Conservation (phyloP, 2,329 filamentous ascomycete species). For the Westerdykella aurantiaca region DNA sequence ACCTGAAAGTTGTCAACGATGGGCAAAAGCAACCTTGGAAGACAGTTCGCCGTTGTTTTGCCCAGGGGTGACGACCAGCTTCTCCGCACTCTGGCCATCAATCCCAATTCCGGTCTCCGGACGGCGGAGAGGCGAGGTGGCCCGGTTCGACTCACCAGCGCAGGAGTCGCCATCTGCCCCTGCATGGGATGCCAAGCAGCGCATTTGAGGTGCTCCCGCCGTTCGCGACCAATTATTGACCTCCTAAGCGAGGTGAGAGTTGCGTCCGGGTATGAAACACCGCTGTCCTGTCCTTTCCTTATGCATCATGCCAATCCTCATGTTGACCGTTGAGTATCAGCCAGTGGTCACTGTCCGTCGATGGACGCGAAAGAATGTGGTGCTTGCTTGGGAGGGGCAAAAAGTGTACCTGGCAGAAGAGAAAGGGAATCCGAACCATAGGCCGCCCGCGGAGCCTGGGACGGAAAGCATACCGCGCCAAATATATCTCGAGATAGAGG, state of each 20-base stretch:
- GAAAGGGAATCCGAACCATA: too few species aligned
- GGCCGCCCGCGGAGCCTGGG: background rate
- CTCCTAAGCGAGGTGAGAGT: background rate
- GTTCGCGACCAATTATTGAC: background rate
- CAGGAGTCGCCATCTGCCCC: too few species aligned
- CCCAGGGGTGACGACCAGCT: too few species aligned
- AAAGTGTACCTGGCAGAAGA: background rate
- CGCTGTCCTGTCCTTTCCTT: background rate
- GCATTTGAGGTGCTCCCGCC: background rate
- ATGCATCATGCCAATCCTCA: background rate
- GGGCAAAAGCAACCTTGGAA: too few species aligned
- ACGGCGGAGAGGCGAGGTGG: too few species aligned
- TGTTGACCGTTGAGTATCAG: background rate
- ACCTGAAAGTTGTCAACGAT: too few species aligned
- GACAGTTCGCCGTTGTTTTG: too few species aligned
- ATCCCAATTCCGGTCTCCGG: too few species aligned
- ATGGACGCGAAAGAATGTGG: background rate
- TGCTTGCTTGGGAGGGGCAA: background rate
- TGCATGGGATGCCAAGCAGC: background rate
- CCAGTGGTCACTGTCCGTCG: background rate
- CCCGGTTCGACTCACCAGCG: too few species aligned
- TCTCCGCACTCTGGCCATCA: too few species aligned
- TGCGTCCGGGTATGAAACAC: background rate
- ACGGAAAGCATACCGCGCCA: background rate
- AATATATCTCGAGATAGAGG: conserved; percentile 1